Percentiles rank a stretch among this genome's conserved stretches.
phyloP scores from a whole-genome alignment of 2,329 filamentous ascomycete genomes.

The Aspergillus texensis region DNA sequence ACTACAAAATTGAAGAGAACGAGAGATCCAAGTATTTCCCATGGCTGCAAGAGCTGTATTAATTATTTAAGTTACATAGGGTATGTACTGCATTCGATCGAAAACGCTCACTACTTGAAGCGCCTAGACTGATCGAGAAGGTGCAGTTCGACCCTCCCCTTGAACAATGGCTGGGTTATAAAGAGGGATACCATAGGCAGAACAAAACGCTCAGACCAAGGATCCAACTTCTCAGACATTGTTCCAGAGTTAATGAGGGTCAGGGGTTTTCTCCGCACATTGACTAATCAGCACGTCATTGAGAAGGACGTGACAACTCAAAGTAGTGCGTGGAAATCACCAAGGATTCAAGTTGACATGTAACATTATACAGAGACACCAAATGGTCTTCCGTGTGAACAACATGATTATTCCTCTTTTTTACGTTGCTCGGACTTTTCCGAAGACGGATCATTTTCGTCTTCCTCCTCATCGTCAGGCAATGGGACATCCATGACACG shows the following conservation, averaged over 20 bases:
- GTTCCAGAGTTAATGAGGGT: constrained; percentile 37
- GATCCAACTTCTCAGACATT: constrained; percentile 29
- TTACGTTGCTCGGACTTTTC: constrained; percentile 25
- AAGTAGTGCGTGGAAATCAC: constrained; percentile 72
- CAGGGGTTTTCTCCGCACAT: constrained; percentile 76
- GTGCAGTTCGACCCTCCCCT: constrained; percentile 35
- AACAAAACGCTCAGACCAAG: constrained; percentile 37
- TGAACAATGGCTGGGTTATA: constrained; percentile 24
- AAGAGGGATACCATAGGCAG: constrained; percentile 27
- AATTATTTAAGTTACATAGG: constrained; percentile 1
- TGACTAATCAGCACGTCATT: constrained; percentile 95
- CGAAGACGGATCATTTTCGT: constrained; percentile 47
- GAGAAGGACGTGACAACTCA: constrained; percentile 86
- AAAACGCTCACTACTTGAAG: constrained; percentile 26
- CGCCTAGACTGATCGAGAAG: constrained; percentile 26
- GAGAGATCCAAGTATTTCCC: neutral
- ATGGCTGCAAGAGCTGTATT: neutral
- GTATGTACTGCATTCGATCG: constrained; percentile 36
- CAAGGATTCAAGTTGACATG: neutral
- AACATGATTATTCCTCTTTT: constrained; percentile 28
- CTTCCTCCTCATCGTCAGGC: constrained; percentile 59
- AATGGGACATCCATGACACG: constrained; percentile 73
- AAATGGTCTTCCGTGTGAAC: neutral
- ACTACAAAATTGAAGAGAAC: neutral
- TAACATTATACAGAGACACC: neutral